Percentiles rank a stretch among this genome's conserved stretches.
Conservation (phyloP, 2,329 filamentous ascomycete species). For the Penicillium sp. region DNA sequence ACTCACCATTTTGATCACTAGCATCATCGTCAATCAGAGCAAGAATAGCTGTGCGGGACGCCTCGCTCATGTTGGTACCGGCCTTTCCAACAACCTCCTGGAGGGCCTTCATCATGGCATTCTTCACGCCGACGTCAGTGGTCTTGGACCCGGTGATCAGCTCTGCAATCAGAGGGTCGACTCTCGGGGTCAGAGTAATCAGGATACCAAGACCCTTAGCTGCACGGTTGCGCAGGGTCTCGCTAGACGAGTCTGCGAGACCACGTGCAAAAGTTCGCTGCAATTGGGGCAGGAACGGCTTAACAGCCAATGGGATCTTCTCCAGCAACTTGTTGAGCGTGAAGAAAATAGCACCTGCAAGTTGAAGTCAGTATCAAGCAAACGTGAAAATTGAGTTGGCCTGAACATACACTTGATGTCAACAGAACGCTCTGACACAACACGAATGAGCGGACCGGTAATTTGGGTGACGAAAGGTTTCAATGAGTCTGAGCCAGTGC, state of each 20-base stretch:
- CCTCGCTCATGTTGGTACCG: slow-evolving; percentile 89
- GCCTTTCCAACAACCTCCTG: slow-evolving; percentile 97
- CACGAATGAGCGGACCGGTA: slow-evolving; percentile 93
- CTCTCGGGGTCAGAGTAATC: slow-evolving; percentile 90
- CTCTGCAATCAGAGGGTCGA: slow-evolving; percentile 90
- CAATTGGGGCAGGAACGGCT: slow-evolving; percentile 93
- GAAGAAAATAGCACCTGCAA: slow-evolving; percentile 75
- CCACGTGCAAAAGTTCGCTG: slow-evolving; percentile 97
- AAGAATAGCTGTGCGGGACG: slow-evolving; percentile 80
- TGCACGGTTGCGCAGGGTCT: slow-evolving; percentile 78
- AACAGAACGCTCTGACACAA: slow-evolving; percentile 91
- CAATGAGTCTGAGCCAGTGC: slow-evolving; percentile 79
- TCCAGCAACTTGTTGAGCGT: slow-evolving; percentile 93
- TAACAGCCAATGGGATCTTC: slow-evolving; percentile 92
- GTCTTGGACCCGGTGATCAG: slow-evolving; percentile 96
- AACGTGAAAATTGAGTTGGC: too few relatives aligned
- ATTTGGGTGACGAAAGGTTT: slow-evolving; percentile 97
- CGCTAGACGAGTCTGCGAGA: slow-evolving; percentile 87
- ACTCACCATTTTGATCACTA: slow-evolving; percentile 65
- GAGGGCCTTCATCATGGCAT: slow-evolving; percentile 93
- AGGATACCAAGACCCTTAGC: slow-evolving; percentile 92
- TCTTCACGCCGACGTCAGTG: slow-evolving; percentile 77
- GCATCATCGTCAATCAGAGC: slow-evolving; percentile 81
- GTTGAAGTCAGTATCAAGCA: slow-evolving; percentile 24
- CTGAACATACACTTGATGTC: slow-evolving; percentile 74